Base-by-base conservation (phyloP, 202 grass and related monocot genomes). In the Digitaria exilis region DNA sequence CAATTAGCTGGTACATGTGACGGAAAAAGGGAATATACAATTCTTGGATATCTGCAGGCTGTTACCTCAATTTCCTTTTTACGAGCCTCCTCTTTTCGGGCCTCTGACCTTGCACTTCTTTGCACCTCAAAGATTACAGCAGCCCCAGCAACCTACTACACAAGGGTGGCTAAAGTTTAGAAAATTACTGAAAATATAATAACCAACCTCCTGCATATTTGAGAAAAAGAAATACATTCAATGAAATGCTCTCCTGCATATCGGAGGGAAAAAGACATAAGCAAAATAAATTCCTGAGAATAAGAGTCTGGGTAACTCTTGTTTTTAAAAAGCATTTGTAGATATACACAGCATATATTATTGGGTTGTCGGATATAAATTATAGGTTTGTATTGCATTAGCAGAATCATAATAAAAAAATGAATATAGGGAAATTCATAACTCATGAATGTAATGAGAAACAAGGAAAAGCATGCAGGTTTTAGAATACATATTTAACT, bases 51-150 rank as follows among this genome's bases (percentile, higher is more conserved):
- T 45, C 4, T 9, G 5, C 30, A 12, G 56, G 80, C 32, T 86
- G 35, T 73, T 87, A 97, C 94, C 89, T 97, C 90, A 68, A 97
- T 84, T 92, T 97, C 94, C 55, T 80, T 87, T 71, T 70, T 97
- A 7, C 92, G 90, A 50, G 88, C 75, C 66, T 92, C 92, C 86
- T 97, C 94, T 63, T 97, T 97, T 59, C 92, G 84, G 21, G 88
- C 78, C 79, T 97, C 94, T n/a, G 94, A 97, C 39, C 92, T 86
- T 74, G 94, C 88, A 84, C 88, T 92, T 92, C 94, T 94, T 78
- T 97, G 94, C 73, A 97, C 94, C 75, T 97, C 92, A 92, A 89
- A 97, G 52, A 94, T 92, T 45, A 97, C 81, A 61, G 88, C 94
- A 75, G 65, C 88, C 17, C 87, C 92, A 87, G 80, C 92, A 80